A percentile compares a stretch with the other conserved stretches of the same genome.
These are phyloP conservation scores for Nepenthes gracilis DNA, from an alignment of 148 eudicot genomes.

Conservation along the genomic window DNA sequence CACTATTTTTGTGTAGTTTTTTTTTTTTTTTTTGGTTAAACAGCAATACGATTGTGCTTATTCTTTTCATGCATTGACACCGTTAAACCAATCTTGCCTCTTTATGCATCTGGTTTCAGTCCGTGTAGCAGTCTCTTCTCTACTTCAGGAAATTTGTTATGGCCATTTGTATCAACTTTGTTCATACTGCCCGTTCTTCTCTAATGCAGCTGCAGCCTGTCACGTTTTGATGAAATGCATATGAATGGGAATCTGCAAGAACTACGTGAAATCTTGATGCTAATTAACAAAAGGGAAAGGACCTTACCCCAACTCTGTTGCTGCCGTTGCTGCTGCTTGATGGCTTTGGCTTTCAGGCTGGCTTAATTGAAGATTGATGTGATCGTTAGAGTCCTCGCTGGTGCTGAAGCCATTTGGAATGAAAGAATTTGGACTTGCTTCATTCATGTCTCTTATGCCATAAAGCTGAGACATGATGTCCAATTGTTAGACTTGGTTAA, in stretches of 20 bases:
- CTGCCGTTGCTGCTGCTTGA: slow-evolving; percentile 13
- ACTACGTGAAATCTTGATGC: neutral
- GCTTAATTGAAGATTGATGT: slow-evolving; percentile 31
- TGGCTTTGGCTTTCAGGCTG: slow-evolving; percentile 22
- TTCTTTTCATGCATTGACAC: too few relatives aligned
- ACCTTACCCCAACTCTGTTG: slow-evolving; percentile 20
- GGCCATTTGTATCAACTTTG: neutral
- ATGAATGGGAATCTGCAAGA: neutral
- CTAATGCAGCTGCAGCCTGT: slow-evolving; percentile 13
- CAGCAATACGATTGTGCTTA: too few relatives aligned
- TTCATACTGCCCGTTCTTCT: slow-evolving; percentile 3
- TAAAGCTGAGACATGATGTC: slow-evolving; percentile 27
- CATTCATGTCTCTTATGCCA: slow-evolving; percentile 19
- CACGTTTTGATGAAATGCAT: neutral
- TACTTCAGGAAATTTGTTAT: slow-evolving; percentile 1
- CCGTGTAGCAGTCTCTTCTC: neutral
- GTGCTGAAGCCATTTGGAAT: slow-evolving; percentile 22
- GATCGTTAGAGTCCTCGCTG: slow-evolving; percentile 19
- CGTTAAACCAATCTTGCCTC: too few relatives aligned
- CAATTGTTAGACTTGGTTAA: neutral
- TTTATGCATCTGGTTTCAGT: neutral
- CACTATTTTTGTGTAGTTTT: too few relatives aligned
- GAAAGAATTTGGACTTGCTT: slow-evolving; percentile 9
- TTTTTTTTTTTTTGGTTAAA: too few relatives aligned
- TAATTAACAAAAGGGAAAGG: neutral